These are phyloP conservation scores for Lodderomyces margitis DNA, from an alignment of 1,139 yeast species.

Conservation along the genomic window DNA sequence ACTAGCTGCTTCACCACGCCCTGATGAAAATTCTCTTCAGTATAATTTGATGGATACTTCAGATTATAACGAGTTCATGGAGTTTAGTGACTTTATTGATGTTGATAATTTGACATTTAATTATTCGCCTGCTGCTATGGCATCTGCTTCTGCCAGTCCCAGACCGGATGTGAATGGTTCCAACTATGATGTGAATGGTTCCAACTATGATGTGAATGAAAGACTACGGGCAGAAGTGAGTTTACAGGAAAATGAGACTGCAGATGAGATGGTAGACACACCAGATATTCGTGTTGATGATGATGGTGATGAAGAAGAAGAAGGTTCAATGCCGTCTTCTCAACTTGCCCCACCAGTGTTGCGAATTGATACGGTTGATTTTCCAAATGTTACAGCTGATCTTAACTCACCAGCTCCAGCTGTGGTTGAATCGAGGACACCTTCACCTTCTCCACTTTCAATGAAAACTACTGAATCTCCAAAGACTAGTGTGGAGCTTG, in stretches of 20 bases:
- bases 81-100: conserved; percentile 64
- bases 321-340: no score
- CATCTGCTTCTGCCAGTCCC: conserved; percentile 3
- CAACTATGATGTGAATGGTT: background rate
- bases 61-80: conserved; percentile 39
- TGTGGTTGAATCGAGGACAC: conserved; percentile 14
- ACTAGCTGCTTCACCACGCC: conserved; percentile 19
- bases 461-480: conserved; percentile 12
- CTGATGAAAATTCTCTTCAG: background rate
- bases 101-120: conserved; percentile 47
- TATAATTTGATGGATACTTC: background rate
- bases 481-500: conserved; percentile 15
- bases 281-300: conserved; percentile 5
- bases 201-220: background rate
- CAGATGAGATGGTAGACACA: background rate
- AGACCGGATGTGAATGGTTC: background rate
- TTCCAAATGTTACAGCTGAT: conserved; percentile 3
- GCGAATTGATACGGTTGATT: conserved; percentile 1
- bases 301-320: background rate
- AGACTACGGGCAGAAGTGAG: background rate
- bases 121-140: conserved; percentile 16
- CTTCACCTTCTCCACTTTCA: conserved; percentile 15
- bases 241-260: background rate
- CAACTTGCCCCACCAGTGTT: background rate
- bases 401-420: conserved; percentile 15